phyloP scores from a whole-genome alignment of 1,139 yeast genomes.

The Pneumocystis sp. region DNA sequence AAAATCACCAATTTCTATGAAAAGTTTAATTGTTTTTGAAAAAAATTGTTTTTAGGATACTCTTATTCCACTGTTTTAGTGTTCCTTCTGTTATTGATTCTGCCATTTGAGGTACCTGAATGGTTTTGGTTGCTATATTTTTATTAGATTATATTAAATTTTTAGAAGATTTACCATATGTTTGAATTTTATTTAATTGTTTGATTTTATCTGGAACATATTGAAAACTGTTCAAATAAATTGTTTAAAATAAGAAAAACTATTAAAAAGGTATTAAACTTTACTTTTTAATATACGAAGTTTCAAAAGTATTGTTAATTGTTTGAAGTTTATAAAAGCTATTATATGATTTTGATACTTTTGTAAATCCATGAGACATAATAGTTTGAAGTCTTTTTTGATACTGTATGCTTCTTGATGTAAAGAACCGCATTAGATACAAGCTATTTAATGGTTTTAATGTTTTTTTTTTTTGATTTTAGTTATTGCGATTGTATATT shows the following conservation, averaged over 20 bases:
- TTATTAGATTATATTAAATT: background rate
- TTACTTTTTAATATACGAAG: background rate
- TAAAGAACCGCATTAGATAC: background rate
- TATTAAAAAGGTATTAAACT: background rate
- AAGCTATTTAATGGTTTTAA: background rate
- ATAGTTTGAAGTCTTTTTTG: background rate
- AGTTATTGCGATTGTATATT: background rate
- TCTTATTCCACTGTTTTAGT: constrained; percentile 51
- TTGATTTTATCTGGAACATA: background rate
- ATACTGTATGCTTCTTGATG: background rate
- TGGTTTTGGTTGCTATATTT: constrained; percentile 24
- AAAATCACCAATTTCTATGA: constrained; percentile 58
- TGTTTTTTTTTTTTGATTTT: background rate
- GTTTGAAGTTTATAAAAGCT: background rate
- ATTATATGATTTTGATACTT: background rate
- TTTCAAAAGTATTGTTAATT: background rate
- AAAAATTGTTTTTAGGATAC: constrained; percentile 9
- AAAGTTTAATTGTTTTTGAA: background rate
- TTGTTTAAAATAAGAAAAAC: background rate
- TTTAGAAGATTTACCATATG: background rate
- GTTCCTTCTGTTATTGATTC: constrained; percentile 98
- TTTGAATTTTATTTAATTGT: background rate
- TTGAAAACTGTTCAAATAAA: background rate
- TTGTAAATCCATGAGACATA: background rate
- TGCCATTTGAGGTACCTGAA: constrained; percentile 97